Base-by-base conservation (phyloP, 768 basidiomycete species). In the Hemileccinum rubropunctum region DNA sequence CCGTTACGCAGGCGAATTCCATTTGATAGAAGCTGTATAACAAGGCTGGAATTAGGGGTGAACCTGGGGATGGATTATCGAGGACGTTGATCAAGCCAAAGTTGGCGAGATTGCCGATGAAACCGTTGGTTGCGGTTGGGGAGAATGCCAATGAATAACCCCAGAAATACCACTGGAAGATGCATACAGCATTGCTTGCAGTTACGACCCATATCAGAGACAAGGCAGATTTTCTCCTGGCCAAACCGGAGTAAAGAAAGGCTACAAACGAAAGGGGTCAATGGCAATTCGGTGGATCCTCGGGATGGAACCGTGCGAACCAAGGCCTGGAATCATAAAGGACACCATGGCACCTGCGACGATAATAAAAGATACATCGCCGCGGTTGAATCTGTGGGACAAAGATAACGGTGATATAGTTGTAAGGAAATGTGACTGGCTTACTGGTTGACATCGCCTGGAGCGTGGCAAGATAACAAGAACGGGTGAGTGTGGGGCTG, bases 91-190 rank as follows among this genome's bases (percentile, higher is more conserved):
- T 75, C 37, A 95, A 73, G 18, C 87, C 90, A 58, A 94, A 88
- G 69, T 90, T 82, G 33, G 74, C 74, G 20, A 97, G 80, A 67
- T 95, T 83, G 38, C 88, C 88, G 51, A 91, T 90, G 71, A 73
- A 85, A 28, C 87, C 81, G 64, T 87, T 85, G 45, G 81, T 84
- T 4, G 84, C 83, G 3, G 86, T 76, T 2, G 83, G 76, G 3
- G 89, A 91, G 70, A 95, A 95, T 1, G 90, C 87, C 28, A 95
- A 75, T 1, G 80, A 87, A 71, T 93, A 95, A 67, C 85, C 85
- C 83, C 84, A 86, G 68, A 84, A 75, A 65, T 79, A 91, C 88
- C 88, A 91, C 60, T 88, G 85, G 65, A 89, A 83, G 50, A 89
- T 83, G 54, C 81, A 81, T 54, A 90, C 74, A 7, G 85, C 86